A percentile compares a stretch with the other conserved stretches of the same genome.
These are phyloP conservation scores for Saprolegnia parasitica DNA, from an alignment of 352 stramenopile species.

Conservation along the genomic window DNA sequence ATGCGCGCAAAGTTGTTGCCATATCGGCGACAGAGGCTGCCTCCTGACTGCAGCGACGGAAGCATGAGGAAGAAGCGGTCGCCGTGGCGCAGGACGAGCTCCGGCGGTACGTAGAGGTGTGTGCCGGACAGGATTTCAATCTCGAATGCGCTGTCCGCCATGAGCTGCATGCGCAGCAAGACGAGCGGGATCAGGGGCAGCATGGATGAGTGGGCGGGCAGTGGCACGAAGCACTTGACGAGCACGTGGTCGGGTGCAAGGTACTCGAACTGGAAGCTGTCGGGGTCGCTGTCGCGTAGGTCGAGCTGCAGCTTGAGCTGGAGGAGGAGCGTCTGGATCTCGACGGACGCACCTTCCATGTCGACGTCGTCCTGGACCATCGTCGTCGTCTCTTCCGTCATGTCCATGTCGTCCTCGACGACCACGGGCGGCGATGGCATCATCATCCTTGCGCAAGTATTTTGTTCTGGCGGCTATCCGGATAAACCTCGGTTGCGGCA, in stretches of 20 bases:
- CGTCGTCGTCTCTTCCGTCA: neutral
- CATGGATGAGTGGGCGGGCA: slow-evolving; percentile 20
- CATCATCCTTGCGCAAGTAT: neutral
- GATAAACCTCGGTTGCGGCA: neutral
- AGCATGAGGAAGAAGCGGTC: neutral
- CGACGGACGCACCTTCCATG: neutral
- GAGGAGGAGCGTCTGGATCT: slow-evolving; percentile 16
- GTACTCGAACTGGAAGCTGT: slow-evolving; percentile 13
- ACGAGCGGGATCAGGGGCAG: slow-evolving; percentile 9
- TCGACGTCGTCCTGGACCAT: slow-evolving; percentile 9
- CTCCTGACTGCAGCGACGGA: neutral
- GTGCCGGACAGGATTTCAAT: slow-evolving; percentile 16
- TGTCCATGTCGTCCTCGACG: slow-evolving; percentile 22
- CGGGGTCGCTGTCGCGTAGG: neutral
- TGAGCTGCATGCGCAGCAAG: neutral
- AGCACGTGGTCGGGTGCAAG: slow-evolving; percentile 11
- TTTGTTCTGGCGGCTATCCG: neutral
- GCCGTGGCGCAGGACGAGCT: neutral
- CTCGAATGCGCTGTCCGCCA: neutral
- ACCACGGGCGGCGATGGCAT: neutral
- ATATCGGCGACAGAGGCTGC: neutral
- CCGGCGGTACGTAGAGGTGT: slow-evolving; percentile 13
- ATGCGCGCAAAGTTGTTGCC: slow-evolving; percentile 12
- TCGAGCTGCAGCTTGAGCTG: slow-evolving; percentile 23
- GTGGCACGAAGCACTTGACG: slow-evolving; percentile 21